Percentiles rank a stretch among this genome's conserved stretches.
These are phyloP conservation scores for Penicillium decumbens DNA, from an alignment of 2,329 filamentous ascomycete species.

Conservation along the genomic window DNA sequence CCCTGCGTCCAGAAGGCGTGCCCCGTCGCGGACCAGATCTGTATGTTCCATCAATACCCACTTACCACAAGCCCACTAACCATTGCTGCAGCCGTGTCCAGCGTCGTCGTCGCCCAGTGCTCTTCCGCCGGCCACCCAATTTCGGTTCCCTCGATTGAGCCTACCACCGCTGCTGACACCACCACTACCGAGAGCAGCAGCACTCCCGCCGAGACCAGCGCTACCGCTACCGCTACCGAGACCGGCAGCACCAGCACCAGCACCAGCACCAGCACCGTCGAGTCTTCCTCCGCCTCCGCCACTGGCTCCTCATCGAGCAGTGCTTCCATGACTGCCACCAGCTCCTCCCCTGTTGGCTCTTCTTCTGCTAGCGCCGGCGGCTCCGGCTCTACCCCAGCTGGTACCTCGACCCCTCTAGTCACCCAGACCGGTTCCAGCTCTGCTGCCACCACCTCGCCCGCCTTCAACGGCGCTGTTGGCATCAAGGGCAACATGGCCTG, in stretches of 20 bases:
- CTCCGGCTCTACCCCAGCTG: conserved; percentile 4
- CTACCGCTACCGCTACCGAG: conserved; percentile 1
- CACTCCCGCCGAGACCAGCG: background rate
- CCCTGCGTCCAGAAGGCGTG: conserved; percentile 48
- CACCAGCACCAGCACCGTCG: conserved; percentile 1
- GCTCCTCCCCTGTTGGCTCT: conserved; percentile 9
- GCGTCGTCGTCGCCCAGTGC: conserved; percentile 33
- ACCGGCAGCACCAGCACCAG: conserved; percentile 5
- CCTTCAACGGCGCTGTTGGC: conserved; percentile 26
- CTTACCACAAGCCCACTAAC: background rate
- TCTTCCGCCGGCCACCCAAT: conserved; percentile 36
- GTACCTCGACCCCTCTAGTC: conserved; percentile 17
- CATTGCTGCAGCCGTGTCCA: conserved; percentile 32
- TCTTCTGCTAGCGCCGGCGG: conserved; percentile 1
- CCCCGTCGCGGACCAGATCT: conserved; percentile 34
- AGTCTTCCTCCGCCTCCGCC: conserved; percentile 5
- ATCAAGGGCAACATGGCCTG: conserved; percentile 27
- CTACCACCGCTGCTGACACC: conserved; percentile 7
- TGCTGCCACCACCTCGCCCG: conserved; percentile 17
- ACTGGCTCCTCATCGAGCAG: conserved; percentile 1
- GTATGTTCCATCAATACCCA: conserved; percentile 21
- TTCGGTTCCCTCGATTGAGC: conserved; percentile 31
- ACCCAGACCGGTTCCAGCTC: conserved; percentile 12
- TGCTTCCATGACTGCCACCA: conserved; percentile 1
- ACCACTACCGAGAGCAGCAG: background rate